Conservation (phyloP, 2,329 filamentous ascomycete genomes). For the Saccharata proteae region DNA sequence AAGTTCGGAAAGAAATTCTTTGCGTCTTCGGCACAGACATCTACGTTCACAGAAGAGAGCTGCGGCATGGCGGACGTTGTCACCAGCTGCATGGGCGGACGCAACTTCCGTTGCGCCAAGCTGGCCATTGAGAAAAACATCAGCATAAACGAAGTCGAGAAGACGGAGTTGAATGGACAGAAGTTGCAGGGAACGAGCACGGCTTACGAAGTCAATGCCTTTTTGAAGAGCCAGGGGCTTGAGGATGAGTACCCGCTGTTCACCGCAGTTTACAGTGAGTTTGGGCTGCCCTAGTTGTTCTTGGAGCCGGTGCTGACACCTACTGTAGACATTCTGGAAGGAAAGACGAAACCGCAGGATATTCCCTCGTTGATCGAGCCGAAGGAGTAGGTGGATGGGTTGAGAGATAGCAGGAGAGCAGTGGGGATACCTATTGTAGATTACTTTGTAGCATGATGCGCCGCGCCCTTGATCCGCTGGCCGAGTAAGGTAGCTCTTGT, state of each 20-base stretch:
- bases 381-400: conserved; percentile 1
- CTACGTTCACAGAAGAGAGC: conserved; percentile 93
- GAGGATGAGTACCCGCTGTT: conserved; percentile 86
- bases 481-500: too few relatives aligned
- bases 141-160: conserved; percentile 77
- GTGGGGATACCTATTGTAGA: not conserved
- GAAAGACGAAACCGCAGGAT: conserved; percentile 64
- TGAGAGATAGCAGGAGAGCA: not conserved
- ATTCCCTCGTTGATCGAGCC: conserved; percentile 53
- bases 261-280: conserved; percentile 63
- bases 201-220: conserved; percentile 80
- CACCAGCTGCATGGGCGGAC: conserved; percentile 80
- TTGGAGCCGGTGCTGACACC: conserved; percentile 9
- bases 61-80: conserved; percentile 93
- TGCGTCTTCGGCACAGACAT: conserved; percentile 61
- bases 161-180: conserved; percentile 84
- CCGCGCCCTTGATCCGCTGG: too few relatives aligned
- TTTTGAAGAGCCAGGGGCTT: conserved; percentile 64
- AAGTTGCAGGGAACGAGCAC: conserved; percentile 92
- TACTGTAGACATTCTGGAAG: conserved; percentile 56
- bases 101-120: conserved; percentile 91
- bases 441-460: too few relatives aligned
- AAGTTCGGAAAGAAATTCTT: conserved; percentile 94
- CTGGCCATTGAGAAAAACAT: conserved; percentile 70
- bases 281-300: conserved; percentile 1